These are phyloP conservation scores for Bonia amplexicaulis DNA, from an alignment of 176 grass and related monocot genomes.

Conservation along the genomic window DNA sequence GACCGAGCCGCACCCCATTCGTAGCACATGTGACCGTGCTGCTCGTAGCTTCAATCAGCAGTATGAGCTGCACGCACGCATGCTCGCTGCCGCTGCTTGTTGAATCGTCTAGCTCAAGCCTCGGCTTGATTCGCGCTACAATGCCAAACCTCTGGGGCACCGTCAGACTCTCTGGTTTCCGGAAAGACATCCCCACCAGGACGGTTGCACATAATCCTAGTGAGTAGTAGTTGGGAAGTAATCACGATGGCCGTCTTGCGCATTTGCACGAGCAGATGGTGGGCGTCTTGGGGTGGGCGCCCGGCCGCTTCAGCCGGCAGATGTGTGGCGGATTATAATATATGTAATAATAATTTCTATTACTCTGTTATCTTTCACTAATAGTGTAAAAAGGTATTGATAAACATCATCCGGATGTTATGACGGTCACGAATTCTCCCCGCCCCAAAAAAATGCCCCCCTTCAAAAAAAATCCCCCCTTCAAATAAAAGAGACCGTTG, in stretches of 20 bases:
- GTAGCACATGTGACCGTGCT: no score
- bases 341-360: no score
- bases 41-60: no score
- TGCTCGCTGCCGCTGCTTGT: neutral
- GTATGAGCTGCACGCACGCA: neutral
- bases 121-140: neutral
- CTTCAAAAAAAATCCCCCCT: no score
- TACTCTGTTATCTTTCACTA: no score
- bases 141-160: neutral
- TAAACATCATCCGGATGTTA: no score
- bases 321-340: no score
- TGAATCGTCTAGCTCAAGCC: neutral
- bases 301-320: neutral
- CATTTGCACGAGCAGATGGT: constrained; percentile 36
- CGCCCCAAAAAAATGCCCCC: no score
- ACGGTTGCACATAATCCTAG: neutral
- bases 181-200: neutral
- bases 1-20: no score
- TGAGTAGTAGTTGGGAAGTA: neutral
- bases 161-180: neutral
- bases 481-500: no score
- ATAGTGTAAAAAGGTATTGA: no score
- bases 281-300: neutral
- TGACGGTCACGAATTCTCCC: no score
- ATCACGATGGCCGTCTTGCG: neutral